Percentiles rank a stretch among this genome's conserved stretches.
Evolutionary conservation across 345 rosid genomes (phyloP).

Genomic region (Hibiscus mutabilis): DNA sequence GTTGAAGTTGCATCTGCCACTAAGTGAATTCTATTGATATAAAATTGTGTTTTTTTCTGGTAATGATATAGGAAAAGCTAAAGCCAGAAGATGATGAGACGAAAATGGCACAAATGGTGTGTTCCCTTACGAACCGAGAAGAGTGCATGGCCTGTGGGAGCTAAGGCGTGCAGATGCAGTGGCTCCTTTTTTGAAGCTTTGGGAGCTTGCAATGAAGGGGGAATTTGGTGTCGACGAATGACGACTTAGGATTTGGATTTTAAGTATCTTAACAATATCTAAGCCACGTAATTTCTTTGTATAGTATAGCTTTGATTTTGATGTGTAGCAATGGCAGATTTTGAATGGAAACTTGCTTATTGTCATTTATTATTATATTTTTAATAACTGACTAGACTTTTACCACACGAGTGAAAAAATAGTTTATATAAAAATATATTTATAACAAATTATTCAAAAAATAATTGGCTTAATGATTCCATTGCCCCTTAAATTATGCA

Average conservation of each 20-base stretch:
- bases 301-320: not conserved
- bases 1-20: not conserved
- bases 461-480: too few relatives aligned
- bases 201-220: too few relatives aligned
- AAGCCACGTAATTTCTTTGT: not conserved
- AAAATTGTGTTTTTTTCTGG: not conserved
- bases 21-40: not conserved
- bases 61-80: slow-evolving; percentile 33
- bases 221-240: too few relatives aligned
- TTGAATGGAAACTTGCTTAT: not conserved
- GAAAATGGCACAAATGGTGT: slow-evolving; percentile 78
- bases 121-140: slow-evolving; percentile 75
- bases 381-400: too few relatives aligned
- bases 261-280: too few relatives aligned
- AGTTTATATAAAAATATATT: too few relatives aligned
- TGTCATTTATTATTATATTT: not conserved
- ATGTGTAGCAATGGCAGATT: not conserved
- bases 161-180: slow-evolving; percentile 15
- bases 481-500: too few relatives aligned
- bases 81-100: slow-evolving; percentile 34
- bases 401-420: too few relatives aligned
- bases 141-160: slow-evolving; percentile 89
- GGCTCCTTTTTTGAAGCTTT: too few relatives aligned
- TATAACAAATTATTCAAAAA: too few relatives aligned
- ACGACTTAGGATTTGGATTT: too few relatives aligned